Percentiles rank a stretch among this genome's conserved stretches.
Conservation (phyloP, 768 basidiomycete species). For the Candolleomyces aberdarensis region DNA sequence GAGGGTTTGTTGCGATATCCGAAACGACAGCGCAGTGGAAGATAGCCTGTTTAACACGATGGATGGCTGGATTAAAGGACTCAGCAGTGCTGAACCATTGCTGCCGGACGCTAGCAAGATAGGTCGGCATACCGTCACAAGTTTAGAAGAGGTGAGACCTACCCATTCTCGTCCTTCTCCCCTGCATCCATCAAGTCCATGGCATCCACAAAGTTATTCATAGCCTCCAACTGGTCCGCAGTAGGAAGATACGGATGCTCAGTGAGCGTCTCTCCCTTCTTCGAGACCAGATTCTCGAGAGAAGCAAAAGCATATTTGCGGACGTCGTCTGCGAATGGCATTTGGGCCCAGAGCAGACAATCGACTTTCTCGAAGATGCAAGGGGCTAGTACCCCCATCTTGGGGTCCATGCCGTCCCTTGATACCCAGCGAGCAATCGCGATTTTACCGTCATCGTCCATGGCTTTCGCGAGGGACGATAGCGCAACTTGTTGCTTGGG, state of each 20-base stretch:
- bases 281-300: slow-evolving; percentile 67
- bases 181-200: slow-evolving; percentile 84
- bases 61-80: slow-evolving; percentile 87
- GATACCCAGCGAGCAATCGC: slow-evolving; percentile 85
- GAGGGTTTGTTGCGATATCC: slow-evolving; percentile 69
- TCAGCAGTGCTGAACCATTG: slow-evolving; percentile 77
- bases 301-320: slow-evolving; percentile 86
- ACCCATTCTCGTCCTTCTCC: slow-evolving; percentile 78
- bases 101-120: slow-evolving; percentile 41
- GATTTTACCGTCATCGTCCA: slow-evolving; percentile 60
- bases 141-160: slow-evolving; percentile 14
- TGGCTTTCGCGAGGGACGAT: slow-evolving; percentile 83
- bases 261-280: slow-evolving; percentile 67
- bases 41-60: slow-evolving; percentile 90
- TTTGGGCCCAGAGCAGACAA: slow-evolving; percentile 83
- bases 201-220: slow-evolving; percentile 84
- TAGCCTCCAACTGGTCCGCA: slow-evolving; percentile 68
- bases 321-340: slow-evolving; percentile 95
- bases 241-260: slow-evolving; percentile 86
- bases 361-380: slow-evolving; percentile 64
- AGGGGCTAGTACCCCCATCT: slow-evolving; percentile 79
- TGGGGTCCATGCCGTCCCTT: slow-evolving; percentile 71
- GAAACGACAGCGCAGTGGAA: slow-evolving; percentile 81
- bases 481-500: slow-evolving; percentile 78
- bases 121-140: slow-evolving; percentile 1